phyloP scores from a whole-genome alignment of 2,329 filamentous ascomycete genomes.

The Venturia aucupariae region DNA sequence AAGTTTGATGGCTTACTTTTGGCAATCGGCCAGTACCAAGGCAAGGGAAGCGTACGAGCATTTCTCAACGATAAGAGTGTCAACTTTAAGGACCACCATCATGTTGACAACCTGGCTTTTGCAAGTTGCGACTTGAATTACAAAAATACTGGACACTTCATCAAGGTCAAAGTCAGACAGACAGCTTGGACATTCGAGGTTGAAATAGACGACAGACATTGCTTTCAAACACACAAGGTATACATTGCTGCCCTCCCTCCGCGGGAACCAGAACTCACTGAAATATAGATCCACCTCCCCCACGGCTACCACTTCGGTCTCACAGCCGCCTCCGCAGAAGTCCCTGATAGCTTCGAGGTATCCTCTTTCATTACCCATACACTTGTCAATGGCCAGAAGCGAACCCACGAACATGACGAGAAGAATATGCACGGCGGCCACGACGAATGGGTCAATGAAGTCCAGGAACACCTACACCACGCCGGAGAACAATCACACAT shows the following conservation, averaged over 20 bases:
- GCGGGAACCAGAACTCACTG: constrained; percentile 13
- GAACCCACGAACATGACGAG: not conserved
- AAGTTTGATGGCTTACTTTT: constrained; percentile 87
- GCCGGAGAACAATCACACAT: not conserved
- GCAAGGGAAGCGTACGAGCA: constrained; percentile 74
- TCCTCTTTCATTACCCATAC: constrained; percentile 73
- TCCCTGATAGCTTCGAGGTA: constrained; percentile 87
- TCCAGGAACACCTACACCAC: constrained; percentile 26
- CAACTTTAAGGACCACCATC: constrained; percentile 67
- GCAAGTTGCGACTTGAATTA: constrained; percentile 87
- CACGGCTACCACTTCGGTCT: constrained; percentile 77
- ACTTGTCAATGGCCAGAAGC: not conserved
- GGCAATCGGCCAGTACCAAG: constrained; percentile 74
- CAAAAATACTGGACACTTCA: constrained; percentile 81
- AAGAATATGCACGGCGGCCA: constrained; percentile 3
- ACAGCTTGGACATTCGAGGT: constrained; percentile 61
- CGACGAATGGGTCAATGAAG: constrained; percentile 19
- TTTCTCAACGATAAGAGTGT: constrained; percentile 87
- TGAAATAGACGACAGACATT: constrained; percentile 66
- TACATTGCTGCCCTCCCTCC: constrained; percentile 10
- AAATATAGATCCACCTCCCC: constrained; percentile 58
- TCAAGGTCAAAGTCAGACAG: constrained; percentile 67
- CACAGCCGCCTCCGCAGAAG: constrained; percentile 80
- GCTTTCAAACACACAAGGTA: constrained; percentile 70
- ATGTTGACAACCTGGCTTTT: constrained; percentile 79